Percentiles rank a stretch among this genome's conserved stretches.
These are phyloP conservation scores for Clitopilus hobsonii DNA, from an alignment of 768 basidiomycete genomes.

Conservation along the genomic window DNA sequence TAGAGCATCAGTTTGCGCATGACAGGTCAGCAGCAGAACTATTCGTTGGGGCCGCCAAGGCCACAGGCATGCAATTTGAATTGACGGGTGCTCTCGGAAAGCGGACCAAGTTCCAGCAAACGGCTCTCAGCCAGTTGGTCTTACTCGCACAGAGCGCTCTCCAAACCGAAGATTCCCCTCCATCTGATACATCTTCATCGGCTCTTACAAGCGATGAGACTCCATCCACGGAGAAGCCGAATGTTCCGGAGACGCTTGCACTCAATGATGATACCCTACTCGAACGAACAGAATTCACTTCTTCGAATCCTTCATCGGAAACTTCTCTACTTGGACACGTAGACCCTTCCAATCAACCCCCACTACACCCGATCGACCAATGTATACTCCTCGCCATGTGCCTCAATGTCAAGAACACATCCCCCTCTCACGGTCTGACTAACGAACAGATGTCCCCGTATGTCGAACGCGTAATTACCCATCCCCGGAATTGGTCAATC, in stretches of 20 bases:
- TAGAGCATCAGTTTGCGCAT: constrained; percentile 71
- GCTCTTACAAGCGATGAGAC: constrained; percentile 5
- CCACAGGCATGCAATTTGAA: constrained; percentile 81
- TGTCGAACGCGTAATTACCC: constrained; percentile 81
- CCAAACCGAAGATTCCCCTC: constrained; percentile 24
- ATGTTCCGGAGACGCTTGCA: constrained; percentile 71
- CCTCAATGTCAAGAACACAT: constrained; percentile 85
- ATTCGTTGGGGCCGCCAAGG: constrained; percentile 74
- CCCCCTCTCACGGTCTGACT: constrained; percentile 87
- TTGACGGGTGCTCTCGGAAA: constrained; percentile 91
- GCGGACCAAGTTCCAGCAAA: constrained; percentile 90
- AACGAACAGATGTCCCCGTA: constrained; percentile 91
- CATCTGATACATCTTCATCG: constrained; percentile 6
- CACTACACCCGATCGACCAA: constrained; percentile 91
- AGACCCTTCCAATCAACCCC: constrained; percentile 79
- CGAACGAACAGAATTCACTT: constrained; percentile 90
- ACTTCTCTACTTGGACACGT: constrained; percentile 59
- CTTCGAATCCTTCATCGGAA: constrained; percentile 48
- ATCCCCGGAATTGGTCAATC: constrained; percentile 92
- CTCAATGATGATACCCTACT: constrained; percentile 96
- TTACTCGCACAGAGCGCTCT: constrained; percentile 85
- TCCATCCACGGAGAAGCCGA: constrained; percentile 7
- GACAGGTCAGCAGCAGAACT: constrained; percentile 74
- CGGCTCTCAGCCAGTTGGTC: constrained; percentile 84
- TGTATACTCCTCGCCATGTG: constrained; percentile 88